Base-by-base conservation (phyloP, 768 basidiomycete genomes). In the Trametes elegans region DNA sequence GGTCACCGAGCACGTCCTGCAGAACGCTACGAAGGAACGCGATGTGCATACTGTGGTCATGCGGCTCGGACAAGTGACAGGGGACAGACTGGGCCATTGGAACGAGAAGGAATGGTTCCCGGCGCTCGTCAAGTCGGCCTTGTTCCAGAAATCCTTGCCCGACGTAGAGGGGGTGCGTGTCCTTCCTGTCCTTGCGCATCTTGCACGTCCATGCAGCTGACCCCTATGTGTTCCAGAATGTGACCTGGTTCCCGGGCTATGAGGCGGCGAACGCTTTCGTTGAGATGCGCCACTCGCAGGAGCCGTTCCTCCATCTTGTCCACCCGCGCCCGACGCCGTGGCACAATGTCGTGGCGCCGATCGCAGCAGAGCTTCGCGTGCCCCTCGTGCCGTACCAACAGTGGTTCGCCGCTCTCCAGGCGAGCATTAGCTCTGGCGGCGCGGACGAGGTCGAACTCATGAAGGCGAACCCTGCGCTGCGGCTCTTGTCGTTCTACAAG, bases 251-350 rank as follows among this genome's bases (percentile, higher is more conserved):
- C 19, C 65, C 63, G 5, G 41, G 57, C 6, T 61, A 65, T 51
- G 53, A 57, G 13, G 66, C 62, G 1, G 69, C 68, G 5, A 44
- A 49, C 7, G 63, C 64, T 3, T 47, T 68, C 29, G 31, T 60
- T n/a, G 65, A 70, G 34, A 59, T 69, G 52, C 62, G 56, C 24
- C 53, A 58, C 14, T 58, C 64, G 5, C 23, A 47, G 0, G 45
- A 49, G 36, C 47, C 47, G 14, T 46, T 68, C 16, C 53, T 75
- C 48, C 72, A 79, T 55, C 53, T 80, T 6, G 66, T 76, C 0
- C 76, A 79, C 58, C 78, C 78, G 13, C 61, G 64, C 7, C 69
- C 74, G 3, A 56, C 69, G 2, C 39, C 64, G 3, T 77, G 75
- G 73, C 56, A 60, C 42, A n/a, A 35, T 4, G 21, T 60, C 24